phyloP scores from a whole-genome alignment of 1,284 basidiomycete species.

The Waitea zeae region DNA sequence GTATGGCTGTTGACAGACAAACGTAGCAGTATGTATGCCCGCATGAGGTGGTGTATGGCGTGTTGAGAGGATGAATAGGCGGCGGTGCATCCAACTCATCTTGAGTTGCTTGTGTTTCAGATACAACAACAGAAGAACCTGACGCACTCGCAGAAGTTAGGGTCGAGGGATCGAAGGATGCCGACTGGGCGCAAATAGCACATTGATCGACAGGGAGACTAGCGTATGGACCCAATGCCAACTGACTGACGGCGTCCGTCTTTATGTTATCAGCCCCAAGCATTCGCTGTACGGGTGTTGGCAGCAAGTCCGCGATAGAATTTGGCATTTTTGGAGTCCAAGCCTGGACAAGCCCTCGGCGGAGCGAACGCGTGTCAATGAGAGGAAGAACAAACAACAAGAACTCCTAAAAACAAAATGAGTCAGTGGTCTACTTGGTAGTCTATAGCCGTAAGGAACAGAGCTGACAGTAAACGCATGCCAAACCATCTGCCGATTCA shows the following conservation, averaged over 20 bases:
- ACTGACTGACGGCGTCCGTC: too few species aligned
- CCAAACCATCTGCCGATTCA: constrained; percentile 99
- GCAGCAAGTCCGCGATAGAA: too few species aligned
- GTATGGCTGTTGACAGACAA: constrained; percentile 69
- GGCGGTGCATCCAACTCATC: constrained; percentile 22
- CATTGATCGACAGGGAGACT: constrained; percentile 49
- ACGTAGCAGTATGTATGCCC: constrained; percentile 80
- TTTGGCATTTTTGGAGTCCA: too few species aligned
- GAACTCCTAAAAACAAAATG: constrained; percentile 60
- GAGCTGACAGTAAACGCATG: constrained; percentile 90
- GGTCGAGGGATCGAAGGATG: constrained; percentile 38
- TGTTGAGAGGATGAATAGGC: constrained; percentile 46
- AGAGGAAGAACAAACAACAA: constrained; percentile 85
- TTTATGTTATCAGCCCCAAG: too few species aligned
- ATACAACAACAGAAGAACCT: constrained; percentile 20
- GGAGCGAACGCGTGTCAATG: constrained; percentile 46
- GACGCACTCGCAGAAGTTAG: constrained; percentile 33
- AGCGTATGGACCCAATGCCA: constrained; percentile 38
- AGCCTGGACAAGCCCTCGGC: constrained; percentile 40
- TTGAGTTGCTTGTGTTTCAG: too few species aligned
- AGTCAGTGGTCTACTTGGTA: constrained; percentile 3
- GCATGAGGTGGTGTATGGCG: constrained; percentile 60
- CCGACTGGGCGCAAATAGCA: constrained; percentile 65
- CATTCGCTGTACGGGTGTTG: too few species aligned
- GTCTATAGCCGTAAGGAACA: constrained; percentile 5